A percentile compares a stretch with the other conserved stretches of the same genome.
Evolutionary conservation across 2,329 filamentous ascomycete genomes (phyloP).

Genomic region (Alternaria brassicae): DNA sequence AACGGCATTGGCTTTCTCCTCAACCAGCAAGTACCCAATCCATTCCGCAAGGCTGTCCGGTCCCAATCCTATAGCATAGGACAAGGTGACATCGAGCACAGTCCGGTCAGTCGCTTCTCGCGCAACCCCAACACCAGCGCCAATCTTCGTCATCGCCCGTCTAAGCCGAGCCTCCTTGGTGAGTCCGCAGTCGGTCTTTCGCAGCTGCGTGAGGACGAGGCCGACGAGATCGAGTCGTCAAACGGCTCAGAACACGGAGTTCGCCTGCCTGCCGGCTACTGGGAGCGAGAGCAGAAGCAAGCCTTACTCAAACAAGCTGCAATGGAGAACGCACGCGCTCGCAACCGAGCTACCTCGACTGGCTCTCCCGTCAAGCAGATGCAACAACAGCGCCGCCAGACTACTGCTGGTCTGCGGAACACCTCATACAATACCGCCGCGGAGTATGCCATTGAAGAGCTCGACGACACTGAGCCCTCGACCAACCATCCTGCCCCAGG

Average conservation of each 20-base stretch:
- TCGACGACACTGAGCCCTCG: constrained; percentile 68
- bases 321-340: constrained; percentile 45
- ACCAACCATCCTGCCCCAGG: constrained; percentile 50
- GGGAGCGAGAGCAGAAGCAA: constrained; percentile 43
- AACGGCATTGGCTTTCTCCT: constrained; percentile 49
- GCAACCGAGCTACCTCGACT: constrained; percentile 40
- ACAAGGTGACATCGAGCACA: constrained; percentile 70
- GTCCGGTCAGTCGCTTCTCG: constrained; percentile 56
- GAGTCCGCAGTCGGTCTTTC: constrained; percentile 54
- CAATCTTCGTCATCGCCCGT: constrained; percentile 76
- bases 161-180: constrained; percentile 77
- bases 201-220: constrained; percentile 48
- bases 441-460: constrained; percentile 75
- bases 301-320: constrained; percentile 48
- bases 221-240: constrained; percentile 71
- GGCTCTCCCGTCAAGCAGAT: constrained; percentile 36
- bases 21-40: constrained; percentile 71
- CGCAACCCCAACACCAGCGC: constrained; percentile 49
- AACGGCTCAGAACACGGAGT: constrained; percentile 64
- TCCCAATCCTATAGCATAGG: constrained; percentile 98
- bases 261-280: constrained; percentile 41
- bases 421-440: constrained; percentile 65
- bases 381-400: constrained; percentile 36
- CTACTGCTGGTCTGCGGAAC: constrained; percentile 62
- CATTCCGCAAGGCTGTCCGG: constrained; percentile 89